Base-by-base conservation (phyloP, 2,329 filamentous ascomycete species). In the Parafenestella ontariensis region DNA sequence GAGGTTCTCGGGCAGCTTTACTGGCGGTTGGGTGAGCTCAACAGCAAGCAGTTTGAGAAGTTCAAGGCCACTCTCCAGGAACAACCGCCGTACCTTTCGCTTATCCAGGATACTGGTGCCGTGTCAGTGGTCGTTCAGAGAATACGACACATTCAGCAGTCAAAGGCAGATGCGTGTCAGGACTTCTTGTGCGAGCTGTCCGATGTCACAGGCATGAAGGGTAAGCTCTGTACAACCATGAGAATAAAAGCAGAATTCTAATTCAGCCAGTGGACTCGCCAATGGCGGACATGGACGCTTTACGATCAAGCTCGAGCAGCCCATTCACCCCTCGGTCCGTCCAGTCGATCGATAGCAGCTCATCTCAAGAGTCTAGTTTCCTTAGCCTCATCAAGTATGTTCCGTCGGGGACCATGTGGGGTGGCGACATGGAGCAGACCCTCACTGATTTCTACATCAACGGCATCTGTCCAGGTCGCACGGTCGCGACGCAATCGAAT, bases 41-140 rank as follows among this genome's bases (percentile, higher is more conserved):
- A 73, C 59, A 71, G 70, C 49, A 73, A 71, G 54, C 71, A 72
- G 46, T 73, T 72, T 33, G 70, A 73, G 43, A 72, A 68, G 54
- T 71, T 73, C 66, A 73, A 73, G 53, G 46, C 40, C 5, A 52
- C 62, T 24, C 58, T 73, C 7, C 69, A 70, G 49, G 59, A 63
- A 44, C 66, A 69, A 26, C 62, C 65, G 41, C 54, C 64, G 1
- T 73, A 72, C 52, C 45, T 66, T 7, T 61, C 65, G 13, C 64
- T 73, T 28, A 62, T 71, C 17, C 64, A 70, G 42, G 59, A 72
- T 24, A 46, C 57, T 6, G 52, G 53, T 8, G 66, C 66, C 3
- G 62, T 65, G n/a, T 61, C 62, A 1, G 53, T 73, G 24, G 64
- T 73, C 1, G 46, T 72, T n/a, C 71, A 73, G 46, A 66, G 70